Percentiles rank a stretch among this genome's conserved stretches.
Conservation (phyloP, 805 yeast species). For the Hanseniaspora valbyensis region DNA sequence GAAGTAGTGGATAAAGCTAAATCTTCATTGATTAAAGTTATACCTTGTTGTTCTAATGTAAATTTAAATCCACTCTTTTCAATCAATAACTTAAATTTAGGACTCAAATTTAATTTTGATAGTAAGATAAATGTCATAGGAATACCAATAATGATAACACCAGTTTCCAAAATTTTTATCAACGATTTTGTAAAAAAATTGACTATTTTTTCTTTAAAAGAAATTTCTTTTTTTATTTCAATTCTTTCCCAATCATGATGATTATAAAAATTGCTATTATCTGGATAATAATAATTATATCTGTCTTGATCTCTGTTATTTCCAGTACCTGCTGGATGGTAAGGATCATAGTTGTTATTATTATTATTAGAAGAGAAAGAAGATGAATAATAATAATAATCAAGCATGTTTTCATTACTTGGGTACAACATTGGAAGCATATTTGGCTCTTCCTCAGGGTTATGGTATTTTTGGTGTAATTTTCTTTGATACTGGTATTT, state of each 20-base stretch:
- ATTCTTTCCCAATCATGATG: constrained; percentile 23
- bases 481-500: constrained; percentile 10
- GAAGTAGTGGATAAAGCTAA: too few species aligned
- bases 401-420: not conserved
- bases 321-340: not conserved
- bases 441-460: not conserved
- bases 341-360: not conserved
- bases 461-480: constrained; percentile 4
- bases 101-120: constrained; percentile 27
- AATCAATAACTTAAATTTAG: constrained; percentile 27
- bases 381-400: too few species aligned
- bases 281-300: constrained; percentile 1
- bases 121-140: constrained; percentile 24
- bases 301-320: not conserved
- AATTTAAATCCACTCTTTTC: constrained; percentile 27
- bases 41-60: constrained; percentile 21
- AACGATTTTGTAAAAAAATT: constrained; percentile 25
- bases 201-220: constrained; percentile 16
- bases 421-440: constrained; percentile 3
- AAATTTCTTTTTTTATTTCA: constrained; percentile 21
- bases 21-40: constrained; percentile 17
- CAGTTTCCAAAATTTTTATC: constrained; percentile 32
- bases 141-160: constrained; percentile 30
- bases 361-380: too few species aligned
- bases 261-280: constrained; percentile 12